Percentiles rank a stretch among this genome's conserved stretches.
These are phyloP conservation scores for Agrostemma githago DNA, from an alignment of 148 eudicot genomes.

Conservation along the genomic window DNA sequence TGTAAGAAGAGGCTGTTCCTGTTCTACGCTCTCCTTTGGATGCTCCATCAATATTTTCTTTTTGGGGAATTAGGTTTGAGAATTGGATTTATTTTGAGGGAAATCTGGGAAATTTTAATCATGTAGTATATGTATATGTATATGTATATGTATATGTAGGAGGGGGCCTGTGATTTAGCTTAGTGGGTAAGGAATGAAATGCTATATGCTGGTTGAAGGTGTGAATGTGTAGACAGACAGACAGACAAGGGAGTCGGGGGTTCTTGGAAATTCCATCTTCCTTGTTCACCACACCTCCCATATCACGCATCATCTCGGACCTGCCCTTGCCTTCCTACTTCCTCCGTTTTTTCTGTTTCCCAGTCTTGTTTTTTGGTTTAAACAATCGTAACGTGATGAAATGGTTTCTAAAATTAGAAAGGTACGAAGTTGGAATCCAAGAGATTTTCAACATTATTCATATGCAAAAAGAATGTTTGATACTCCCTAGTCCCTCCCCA, in stretches of 20 bases:
- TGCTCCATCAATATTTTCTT: constrained; percentile 27
- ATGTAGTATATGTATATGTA: neutral
- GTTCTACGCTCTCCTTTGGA: constrained; percentile 33
- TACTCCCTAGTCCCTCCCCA: too few relatives aligned
- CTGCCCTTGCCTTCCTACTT: too few relatives aligned
- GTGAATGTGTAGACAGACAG: neutral
- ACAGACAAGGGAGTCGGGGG: neutral
- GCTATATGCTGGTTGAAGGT: neutral
- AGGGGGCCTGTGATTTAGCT: neutral
- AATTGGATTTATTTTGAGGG: neutral
- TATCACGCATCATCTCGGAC: too few relatives aligned
- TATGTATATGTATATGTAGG: neutral
- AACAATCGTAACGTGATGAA: too few relatives aligned
- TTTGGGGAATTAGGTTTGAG: neutral
- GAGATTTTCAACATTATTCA: too few relatives aligned
- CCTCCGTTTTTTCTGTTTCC: too few relatives aligned
- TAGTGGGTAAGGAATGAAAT: neutral
- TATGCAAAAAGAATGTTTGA: too few relatives aligned
- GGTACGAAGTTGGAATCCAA: too few relatives aligned
- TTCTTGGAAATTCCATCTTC: neutral
- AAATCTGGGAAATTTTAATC: neutral
- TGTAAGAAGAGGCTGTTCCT: constrained; percentile 49
- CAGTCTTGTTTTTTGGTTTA: too few relatives aligned
- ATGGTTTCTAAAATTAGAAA: too few relatives aligned
- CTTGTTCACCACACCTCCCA: neutral